Evolutionary conservation across 2,329 filamentous ascomycete genomes (phyloP).

Genomic region (Colletotrichum sansevieriae): DNA sequence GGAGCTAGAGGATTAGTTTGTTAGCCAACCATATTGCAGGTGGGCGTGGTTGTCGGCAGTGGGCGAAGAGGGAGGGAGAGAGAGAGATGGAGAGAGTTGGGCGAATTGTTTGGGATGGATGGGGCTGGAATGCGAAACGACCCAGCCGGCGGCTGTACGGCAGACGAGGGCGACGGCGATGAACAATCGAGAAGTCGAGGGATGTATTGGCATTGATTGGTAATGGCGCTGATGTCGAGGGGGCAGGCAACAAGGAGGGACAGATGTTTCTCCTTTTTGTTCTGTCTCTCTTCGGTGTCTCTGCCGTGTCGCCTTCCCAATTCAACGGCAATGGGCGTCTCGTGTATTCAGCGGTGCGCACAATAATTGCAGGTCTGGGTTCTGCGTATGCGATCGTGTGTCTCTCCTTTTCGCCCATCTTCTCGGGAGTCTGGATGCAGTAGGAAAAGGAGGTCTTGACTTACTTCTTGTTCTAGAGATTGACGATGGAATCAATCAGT

Average conservation of each 20-base stretch:
- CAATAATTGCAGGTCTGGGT: constrained; percentile 12
- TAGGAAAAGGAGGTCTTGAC: neutral
- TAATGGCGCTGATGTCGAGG: constrained; percentile 3
- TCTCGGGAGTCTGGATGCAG: neutral
- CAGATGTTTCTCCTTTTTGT: constrained; percentile 11
- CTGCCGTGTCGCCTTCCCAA: constrained; percentile 28
- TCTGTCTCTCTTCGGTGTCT: constrained; percentile 36
- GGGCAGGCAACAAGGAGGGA: neutral
- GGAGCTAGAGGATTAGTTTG: constrained; percentile 14
- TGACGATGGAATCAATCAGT: constrained; percentile 32
- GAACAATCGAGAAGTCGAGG: constrained; percentile 27
- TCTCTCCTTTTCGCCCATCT: constrained; percentile 5
- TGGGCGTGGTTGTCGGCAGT: constrained; percentile 17
- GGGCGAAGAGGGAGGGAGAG: constrained; percentile 21
- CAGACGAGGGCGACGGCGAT: constrained; percentile 12
- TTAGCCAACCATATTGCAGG: constrained; percentile 35
- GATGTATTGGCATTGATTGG: constrained; percentile 2
- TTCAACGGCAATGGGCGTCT: constrained; percentile 30
- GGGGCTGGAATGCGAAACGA: constrained; percentile 37
- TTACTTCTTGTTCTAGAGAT: constrained; percentile 30
- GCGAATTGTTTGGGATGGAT: constrained; percentile 27
- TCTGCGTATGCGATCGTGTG: constrained; percentile 2
- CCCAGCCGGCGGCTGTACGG: constrained; percentile 19
- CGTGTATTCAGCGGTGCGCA: constrained; percentile 18
- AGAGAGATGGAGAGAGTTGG: constrained; percentile 6